A percentile compares a stretch with the other conserved stretches of the same genome.
These are phyloP conservation scores for Ascochyta lentis DNA, from an alignment of 2,329 filamentous ascomycete genomes.

Conservation along the genomic window DNA sequence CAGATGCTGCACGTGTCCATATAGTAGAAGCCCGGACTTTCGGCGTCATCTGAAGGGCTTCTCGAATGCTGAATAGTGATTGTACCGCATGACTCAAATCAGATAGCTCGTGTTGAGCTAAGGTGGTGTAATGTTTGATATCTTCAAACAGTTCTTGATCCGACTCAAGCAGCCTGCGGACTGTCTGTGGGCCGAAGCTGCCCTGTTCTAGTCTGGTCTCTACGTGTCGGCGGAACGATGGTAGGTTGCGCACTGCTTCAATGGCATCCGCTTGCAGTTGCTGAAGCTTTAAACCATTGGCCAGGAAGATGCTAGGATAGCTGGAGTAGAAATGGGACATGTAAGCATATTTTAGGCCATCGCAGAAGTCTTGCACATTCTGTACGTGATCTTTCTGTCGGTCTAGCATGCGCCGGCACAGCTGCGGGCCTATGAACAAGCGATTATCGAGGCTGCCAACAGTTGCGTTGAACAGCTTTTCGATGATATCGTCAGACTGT, in stretches of 20 bases:
- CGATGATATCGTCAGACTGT: slow-evolving; percentile 73
- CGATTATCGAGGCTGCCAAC: slow-evolving; percentile 64
- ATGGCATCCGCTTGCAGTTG: slow-evolving; percentile 66
- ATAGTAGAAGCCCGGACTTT: slow-evolving; percentile 54
- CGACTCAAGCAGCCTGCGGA: slow-evolving; percentile 65
- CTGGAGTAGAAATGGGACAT: slow-evolving; percentile 89
- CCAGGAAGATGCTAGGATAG: slow-evolving; percentile 70
- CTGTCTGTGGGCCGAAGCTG: slow-evolving; percentile 45
- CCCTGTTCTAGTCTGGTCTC: background rate
- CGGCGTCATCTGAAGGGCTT: slow-evolving; percentile 45
- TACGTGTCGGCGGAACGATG: slow-evolving; percentile 63
- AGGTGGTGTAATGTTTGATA: slow-evolving; percentile 42
- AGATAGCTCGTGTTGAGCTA: slow-evolving; percentile 49
- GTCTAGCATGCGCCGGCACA: slow-evolving; percentile 70
- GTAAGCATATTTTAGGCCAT: slow-evolving; percentile 77
- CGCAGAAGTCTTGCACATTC: slow-evolving; percentile 74
- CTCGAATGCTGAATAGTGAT: slow-evolving; percentile 47
- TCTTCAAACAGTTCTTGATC: slow-evolving; percentile 62
- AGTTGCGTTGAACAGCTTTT: slow-evolving; percentile 72
- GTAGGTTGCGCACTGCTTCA: slow-evolving; percentile 70
- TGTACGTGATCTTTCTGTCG: slow-evolving; percentile 79
- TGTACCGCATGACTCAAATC: slow-evolving; percentile 49
- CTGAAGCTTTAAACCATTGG: slow-evolving; percentile 40
- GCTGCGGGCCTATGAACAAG: slow-evolving; percentile 67
- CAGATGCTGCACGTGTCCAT: slow-evolving; percentile 67